phyloP scores from a whole-genome alignment of 352 stramenopile species.

The Phytophthora chlamydospora region DNA sequence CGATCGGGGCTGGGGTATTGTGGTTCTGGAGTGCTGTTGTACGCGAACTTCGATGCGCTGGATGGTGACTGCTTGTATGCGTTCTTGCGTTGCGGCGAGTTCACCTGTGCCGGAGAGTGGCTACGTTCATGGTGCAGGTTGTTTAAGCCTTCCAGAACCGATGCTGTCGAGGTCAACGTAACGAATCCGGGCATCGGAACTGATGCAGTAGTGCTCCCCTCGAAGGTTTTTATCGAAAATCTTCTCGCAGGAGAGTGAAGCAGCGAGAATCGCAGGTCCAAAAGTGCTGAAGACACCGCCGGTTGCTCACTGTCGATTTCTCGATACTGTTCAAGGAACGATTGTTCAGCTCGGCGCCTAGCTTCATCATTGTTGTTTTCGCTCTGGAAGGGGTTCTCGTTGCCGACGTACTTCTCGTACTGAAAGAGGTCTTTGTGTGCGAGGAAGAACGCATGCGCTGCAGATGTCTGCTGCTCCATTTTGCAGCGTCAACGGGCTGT shows the following conservation, averaged over 20 bases:
- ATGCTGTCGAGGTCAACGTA: constrained; percentile 25
- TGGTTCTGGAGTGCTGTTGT: constrained; percentile 1
- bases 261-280: constrained; percentile 20
- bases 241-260: constrained; percentile 7
- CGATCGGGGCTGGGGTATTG: constrained; percentile 12
- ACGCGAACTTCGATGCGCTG: background rate
- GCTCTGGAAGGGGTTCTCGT: constrained; percentile 22
- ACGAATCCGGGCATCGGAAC: constrained; percentile 13
- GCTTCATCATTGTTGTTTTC: constrained; percentile 2
- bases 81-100: constrained; percentile 7
- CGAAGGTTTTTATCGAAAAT: constrained; percentile 3
- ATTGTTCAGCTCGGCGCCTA: constrained; percentile 17
- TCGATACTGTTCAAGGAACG: constrained; percentile 59
- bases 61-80: constrained; percentile 8
- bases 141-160: constrained; percentile 9
- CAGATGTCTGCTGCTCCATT: constrained; percentile 23
- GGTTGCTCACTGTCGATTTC: constrained; percentile 36
- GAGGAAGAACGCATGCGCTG: constrained; percentile 53
- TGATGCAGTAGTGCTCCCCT: background rate
- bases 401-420: constrained; percentile 60
- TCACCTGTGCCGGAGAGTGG: background rate
- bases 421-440: constrained; percentile 70
- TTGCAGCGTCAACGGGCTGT: background rate
- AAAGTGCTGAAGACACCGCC: constrained; percentile 1
- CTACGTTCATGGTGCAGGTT: constrained; percentile 1